phyloP scores from a whole-genome alignment of 2,329 filamentous ascomycete genomes.

The Epichloe aotearoae region DNA sequence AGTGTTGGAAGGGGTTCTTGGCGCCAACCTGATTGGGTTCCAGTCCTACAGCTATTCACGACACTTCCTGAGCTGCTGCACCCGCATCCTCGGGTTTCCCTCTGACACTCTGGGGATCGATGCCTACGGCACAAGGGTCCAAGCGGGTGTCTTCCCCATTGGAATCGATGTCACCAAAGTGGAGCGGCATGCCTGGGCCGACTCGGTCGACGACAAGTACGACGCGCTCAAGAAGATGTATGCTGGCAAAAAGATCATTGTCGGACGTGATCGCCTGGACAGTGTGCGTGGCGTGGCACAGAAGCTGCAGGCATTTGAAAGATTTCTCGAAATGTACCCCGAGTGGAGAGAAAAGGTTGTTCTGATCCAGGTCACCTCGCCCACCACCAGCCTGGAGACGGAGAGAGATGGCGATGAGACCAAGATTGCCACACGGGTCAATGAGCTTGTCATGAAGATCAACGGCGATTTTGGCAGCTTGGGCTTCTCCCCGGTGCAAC shows the following conservation, averaged over 20 bases:
- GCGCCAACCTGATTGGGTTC: constrained; percentile 87
- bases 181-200: constrained; percentile 59
- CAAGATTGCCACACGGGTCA: constrained; percentile 78
- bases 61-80: constrained; percentile 91
- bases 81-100: constrained; percentile 77
- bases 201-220: constrained; percentile 58
- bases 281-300: constrained; percentile 89
- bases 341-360: constrained; percentile 89
- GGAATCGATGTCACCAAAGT: constrained; percentile 82
- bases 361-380: constrained; percentile 87
- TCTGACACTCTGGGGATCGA: constrained; percentile 77
- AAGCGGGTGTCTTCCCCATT: constrained; percentile 87
- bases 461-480: constrained; percentile 83
- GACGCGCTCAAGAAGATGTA: constrained; percentile 63
- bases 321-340: constrained; percentile 79
- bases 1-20: constrained; percentile 76
- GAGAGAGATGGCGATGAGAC: constrained; percentile 64
- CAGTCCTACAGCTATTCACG: constrained; percentile 92
- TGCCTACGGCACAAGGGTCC: constrained; percentile 76
- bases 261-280: constrained; percentile 86
- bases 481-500: constrained; percentile 80
- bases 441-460: constrained; percentile 80
- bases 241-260: constrained; percentile 84
- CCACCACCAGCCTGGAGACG: constrained; percentile 68
- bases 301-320: constrained; percentile 87